Evolutionary conservation across 805 yeast species (phyloP).

Genomic region (Pichia phayaonensis): DNA sequence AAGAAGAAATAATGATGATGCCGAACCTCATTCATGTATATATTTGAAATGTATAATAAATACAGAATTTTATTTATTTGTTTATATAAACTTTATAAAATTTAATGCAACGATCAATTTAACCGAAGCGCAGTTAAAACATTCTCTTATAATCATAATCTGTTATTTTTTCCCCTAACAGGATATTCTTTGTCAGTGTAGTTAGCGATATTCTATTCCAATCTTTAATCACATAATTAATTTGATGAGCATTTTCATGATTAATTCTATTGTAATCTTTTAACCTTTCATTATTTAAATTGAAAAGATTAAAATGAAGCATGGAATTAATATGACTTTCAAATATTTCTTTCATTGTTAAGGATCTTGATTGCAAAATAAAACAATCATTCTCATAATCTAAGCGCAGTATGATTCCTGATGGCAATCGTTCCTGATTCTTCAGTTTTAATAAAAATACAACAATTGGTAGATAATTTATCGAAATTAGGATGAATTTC

Average conservation of each 20-base stretch:
- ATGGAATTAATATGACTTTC: slow-evolving; percentile 25
- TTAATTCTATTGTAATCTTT: background rate
- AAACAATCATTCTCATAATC: slow-evolving; percentile 15
- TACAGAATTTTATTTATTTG: background rate
- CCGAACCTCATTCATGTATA: background rate
- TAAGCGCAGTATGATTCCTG: slow-evolving; percentile 36
- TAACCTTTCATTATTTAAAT: slow-evolving; percentile 13
- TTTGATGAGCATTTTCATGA: background rate
- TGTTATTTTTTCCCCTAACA: slow-evolving; percentile 25
- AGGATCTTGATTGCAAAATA: slow-evolving; percentile 21
- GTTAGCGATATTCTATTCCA: slow-evolving; percentile 22
- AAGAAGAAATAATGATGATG: slow-evolving; percentile 33
- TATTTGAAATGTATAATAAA: background rate
- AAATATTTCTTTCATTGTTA: slow-evolving; percentile 22
- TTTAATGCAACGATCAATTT: background rate
- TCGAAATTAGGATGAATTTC: slow-evolving; percentile 52
- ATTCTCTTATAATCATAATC: slow-evolving; percentile 26
- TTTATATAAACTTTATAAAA: background rate
- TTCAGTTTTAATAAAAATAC: slow-evolving; percentile 72
- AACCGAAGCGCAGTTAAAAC: slow-evolving; percentile 16
- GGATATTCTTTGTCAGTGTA: slow-evolving; percentile 15
- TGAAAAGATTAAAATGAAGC: slow-evolving; percentile 23
- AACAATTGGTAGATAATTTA: slow-evolving; percentile 85
- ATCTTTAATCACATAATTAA: slow-evolving; percentile 17
- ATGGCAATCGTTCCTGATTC: slow-evolving; percentile 59